Percentiles rank a stretch among this genome's conserved stretches.
phyloP scores from a whole-genome alignment of 2,329 filamentous ascomycete genomes.

The Sarocladium oryzae region DNA sequence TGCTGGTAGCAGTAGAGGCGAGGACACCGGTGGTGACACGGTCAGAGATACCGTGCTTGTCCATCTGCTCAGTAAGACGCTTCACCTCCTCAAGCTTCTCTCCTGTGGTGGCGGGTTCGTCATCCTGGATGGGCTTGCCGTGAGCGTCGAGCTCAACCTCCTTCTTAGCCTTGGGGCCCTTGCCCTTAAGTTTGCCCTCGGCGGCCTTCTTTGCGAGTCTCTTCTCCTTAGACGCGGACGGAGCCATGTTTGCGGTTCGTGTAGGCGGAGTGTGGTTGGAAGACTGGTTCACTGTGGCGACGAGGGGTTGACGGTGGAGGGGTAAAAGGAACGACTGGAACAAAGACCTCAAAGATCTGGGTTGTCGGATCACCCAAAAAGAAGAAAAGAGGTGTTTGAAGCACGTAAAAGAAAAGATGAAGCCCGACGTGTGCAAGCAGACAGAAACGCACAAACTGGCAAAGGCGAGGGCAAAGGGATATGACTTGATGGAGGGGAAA shows the following conservation, averaged over 20 bases:
- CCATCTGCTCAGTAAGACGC: constrained; percentile 86
- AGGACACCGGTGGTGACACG: constrained; percentile 97
- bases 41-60: constrained; percentile 93
- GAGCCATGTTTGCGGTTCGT: constrained; percentile 44
- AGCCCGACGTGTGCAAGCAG: not conserved
- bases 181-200: too few species aligned
- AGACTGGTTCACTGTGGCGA: not conserved
- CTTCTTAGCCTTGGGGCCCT: constrained; percentile 53
- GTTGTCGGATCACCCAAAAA: not conserved
- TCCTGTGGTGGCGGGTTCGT: constrained; percentile 62
- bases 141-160: constrained; percentile 59
- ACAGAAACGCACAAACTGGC: not conserved
- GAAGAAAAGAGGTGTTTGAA: too few species aligned
- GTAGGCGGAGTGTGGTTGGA: not conserved
- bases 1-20: constrained; percentile 73
- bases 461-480: not conserved
- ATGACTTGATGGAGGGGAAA: constrained; percentile 8
- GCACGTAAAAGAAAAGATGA: constrained; percentile 1
- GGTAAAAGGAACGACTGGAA: constrained; percentile 9
- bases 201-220: constrained; percentile 65
- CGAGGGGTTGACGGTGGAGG: constrained; percentile 1
- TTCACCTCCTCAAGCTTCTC: constrained; percentile 75
- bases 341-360: not conserved
- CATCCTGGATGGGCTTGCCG: constrained; percentile 48
- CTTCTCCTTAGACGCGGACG: constrained; percentile 66